These are phyloP conservation scores for Aspergillus wentii DNA, from an alignment of 495 filamentous ascomycete genomes.

Conservation along the genomic window DNA sequence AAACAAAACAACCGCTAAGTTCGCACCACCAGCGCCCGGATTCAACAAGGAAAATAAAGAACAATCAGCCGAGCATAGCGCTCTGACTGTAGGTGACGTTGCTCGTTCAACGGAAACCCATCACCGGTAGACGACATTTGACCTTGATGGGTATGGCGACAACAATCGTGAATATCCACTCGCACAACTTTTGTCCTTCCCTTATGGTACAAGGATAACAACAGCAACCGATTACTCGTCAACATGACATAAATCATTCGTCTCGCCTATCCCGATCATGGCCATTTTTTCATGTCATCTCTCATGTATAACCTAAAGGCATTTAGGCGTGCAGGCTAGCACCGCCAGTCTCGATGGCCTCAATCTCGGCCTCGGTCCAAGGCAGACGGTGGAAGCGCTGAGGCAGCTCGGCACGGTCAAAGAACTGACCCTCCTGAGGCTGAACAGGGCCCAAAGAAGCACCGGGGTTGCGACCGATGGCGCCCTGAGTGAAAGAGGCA, in stretches of 20 bases:
- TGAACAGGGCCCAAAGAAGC: conserved; percentile 64
- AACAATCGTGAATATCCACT: too few species aligned
- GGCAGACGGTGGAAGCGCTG: conserved; percentile 68
- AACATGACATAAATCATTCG: too few species aligned
- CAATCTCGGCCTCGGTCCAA: conserved; percentile 79
- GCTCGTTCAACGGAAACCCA: neutral
- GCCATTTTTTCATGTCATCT: conserved; percentile 14
- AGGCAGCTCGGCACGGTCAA: conserved; percentile 87
- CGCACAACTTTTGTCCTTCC: too few species aligned
- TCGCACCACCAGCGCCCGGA: conserved; percentile 38
- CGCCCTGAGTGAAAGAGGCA: conserved; percentile 36
- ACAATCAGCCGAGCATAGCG: conserved; percentile 13
- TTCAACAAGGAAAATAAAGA: conserved; percentile 13
- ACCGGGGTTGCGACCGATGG: conserved; percentile 62
- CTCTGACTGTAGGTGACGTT: conserved; percentile 1
- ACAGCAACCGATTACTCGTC: too few species aligned
- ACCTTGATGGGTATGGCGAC: too few species aligned
- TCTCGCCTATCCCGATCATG: conserved; percentile 9
- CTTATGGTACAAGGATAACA: too few species aligned
- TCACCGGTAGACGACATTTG: conserved; percentile 1
- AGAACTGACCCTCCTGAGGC: conserved; percentile 69
- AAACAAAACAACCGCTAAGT: conserved; percentile 26
- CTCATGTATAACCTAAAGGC: too few species aligned
- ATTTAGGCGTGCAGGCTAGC: conserved; percentile 60
- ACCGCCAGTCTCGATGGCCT: conserved; percentile 89